Conservation (phyloP, 495 filamentous ascomycete genomes). For the Rhypophila decipiens region DNA sequence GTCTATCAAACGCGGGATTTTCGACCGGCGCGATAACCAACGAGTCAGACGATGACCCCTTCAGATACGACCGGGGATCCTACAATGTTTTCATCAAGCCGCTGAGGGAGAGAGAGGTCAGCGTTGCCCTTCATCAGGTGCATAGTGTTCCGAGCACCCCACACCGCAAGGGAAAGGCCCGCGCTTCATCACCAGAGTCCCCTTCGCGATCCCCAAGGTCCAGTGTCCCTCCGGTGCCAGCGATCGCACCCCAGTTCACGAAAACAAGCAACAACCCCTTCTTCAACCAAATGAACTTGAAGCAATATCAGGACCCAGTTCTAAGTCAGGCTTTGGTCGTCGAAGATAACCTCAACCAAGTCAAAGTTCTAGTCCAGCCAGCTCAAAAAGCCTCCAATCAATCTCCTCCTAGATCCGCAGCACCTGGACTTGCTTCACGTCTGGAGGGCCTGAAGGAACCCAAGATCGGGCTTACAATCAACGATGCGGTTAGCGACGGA, state of each 20-base stretch:
- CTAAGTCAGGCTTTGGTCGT: constrained; percentile 9
- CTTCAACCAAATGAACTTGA: constrained; percentile 4
- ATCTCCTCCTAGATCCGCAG: neutral
- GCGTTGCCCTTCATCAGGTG: constrained; percentile 16
- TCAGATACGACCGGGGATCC: constrained; percentile 23
- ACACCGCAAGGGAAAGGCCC: constrained; percentile 1
- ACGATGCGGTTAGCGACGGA: too few species aligned
- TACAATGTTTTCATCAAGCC: constrained; percentile 18
- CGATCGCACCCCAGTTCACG: neutral
- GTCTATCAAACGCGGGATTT: constrained; percentile 2
- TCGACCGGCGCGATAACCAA: constrained; percentile 10
- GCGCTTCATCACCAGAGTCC: constrained; percentile 1
- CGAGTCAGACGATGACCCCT: constrained; percentile 26
- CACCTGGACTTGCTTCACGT: too few species aligned
- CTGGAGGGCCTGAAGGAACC: neutral
- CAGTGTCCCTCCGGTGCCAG: neutral
- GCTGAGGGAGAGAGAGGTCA: constrained; percentile 22
- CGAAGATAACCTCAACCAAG: constrained; percentile 2
- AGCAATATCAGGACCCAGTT: constrained; percentile 5
- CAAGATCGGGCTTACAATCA: constrained; percentile 14
- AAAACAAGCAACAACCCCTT: constrained; percentile 13
- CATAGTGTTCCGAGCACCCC: constrained; percentile 6
- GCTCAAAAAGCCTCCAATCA: too few species aligned
- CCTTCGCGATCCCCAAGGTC: constrained; percentile 1
- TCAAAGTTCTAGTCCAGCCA: constrained; percentile 8